Percentiles rank a stretch among this genome's conserved stretches.
These are phyloP conservation scores for Salvia hispanica DNA, from an alignment of 257 asterid species.

Conservation along the genomic window DNA sequence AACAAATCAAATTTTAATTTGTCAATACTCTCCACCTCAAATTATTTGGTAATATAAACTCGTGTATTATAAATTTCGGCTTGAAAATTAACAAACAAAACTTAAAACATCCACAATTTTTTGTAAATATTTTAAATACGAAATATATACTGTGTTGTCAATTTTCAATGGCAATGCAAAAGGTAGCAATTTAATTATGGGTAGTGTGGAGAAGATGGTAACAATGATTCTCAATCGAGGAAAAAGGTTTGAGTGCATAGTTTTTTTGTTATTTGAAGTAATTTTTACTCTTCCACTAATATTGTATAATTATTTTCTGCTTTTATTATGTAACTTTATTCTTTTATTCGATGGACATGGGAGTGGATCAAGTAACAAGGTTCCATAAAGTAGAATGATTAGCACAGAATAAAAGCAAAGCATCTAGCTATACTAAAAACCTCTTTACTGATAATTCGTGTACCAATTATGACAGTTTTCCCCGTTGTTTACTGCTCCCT, in stretches of 20 bases:
- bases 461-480: background rate
- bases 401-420: conserved; percentile 29
- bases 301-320: background rate
- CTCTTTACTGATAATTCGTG: background rate
- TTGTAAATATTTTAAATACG: too few species aligned
- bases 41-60: too few species aligned
- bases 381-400: conserved; percentile 32
- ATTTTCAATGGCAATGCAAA: background rate
- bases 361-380: conserved; percentile 39
- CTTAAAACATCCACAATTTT: too few species aligned
- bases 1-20: too few species aligned
- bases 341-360: conserved; percentile 24
- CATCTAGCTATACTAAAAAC: conserved; percentile 18
- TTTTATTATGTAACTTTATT: conserved; percentile 34
- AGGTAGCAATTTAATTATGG: background rate
- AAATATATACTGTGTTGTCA: too few species aligned
- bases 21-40: too few species aligned
- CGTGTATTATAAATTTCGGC: too few species aligned
- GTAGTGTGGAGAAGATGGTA: background rate
- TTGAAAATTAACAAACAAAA: too few species aligned
- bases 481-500: background rate
- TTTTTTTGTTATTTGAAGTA: conserved; percentile 18
- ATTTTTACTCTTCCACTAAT: conserved; percentile 11
- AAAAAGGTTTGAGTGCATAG: background rate
- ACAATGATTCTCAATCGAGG: conserved; percentile 5